These are phyloP conservation scores for Calendula officinalis DNA, from an alignment of 129 eudicot genomes.

Conservation along the genomic window DNA sequence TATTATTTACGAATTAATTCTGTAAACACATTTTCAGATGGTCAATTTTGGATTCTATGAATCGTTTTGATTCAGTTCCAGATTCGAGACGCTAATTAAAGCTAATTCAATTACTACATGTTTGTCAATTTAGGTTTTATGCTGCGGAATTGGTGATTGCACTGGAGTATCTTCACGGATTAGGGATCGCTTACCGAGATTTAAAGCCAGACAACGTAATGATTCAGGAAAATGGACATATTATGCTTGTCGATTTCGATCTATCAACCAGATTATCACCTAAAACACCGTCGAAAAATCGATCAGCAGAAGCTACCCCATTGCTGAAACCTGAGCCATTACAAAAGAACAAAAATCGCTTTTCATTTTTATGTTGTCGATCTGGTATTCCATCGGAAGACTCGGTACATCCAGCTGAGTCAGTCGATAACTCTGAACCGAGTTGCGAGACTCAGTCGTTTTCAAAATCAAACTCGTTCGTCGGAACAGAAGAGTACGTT, in stretches of 20 bases:
- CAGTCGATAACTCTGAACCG: slow-evolving; percentile 20
- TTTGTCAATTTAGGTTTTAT: slow-evolving; percentile 54
- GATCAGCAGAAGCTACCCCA: neutral
- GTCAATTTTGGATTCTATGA: too few species aligned
- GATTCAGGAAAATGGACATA: slow-evolving; percentile 82
- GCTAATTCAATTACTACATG: slow-evolving; percentile 27
- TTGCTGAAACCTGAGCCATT: slow-evolving; percentile 7
- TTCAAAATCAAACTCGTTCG: slow-evolving; percentile 79
- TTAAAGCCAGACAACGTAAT: slow-evolving; percentile 83
- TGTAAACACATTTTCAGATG: neutral
- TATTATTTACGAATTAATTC: neutral
- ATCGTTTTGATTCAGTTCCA: too few species aligned
- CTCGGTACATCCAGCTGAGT: slow-evolving; percentile 37
- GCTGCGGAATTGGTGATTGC: slow-evolving; percentile 86
- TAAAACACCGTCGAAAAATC: slow-evolving; percentile 36
- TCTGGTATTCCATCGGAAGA: slow-evolving; percentile 46
- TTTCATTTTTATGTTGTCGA: slow-evolving; percentile 22
- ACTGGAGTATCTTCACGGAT: slow-evolving; percentile 71
- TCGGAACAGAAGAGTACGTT: slow-evolving; percentile 97
- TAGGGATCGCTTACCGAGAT: slow-evolving; percentile 84
- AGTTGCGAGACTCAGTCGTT: slow-evolving; percentile 34
- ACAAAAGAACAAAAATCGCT: slow-evolving; percentile 32
- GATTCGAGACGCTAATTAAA: neutral
- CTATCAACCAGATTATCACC: slow-evolving; percentile 68
- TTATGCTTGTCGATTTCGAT: slow-evolving; percentile 93